phyloP scores from a whole-genome alignment of 441 rosid species.

The Bruguiera hainesii region DNA sequence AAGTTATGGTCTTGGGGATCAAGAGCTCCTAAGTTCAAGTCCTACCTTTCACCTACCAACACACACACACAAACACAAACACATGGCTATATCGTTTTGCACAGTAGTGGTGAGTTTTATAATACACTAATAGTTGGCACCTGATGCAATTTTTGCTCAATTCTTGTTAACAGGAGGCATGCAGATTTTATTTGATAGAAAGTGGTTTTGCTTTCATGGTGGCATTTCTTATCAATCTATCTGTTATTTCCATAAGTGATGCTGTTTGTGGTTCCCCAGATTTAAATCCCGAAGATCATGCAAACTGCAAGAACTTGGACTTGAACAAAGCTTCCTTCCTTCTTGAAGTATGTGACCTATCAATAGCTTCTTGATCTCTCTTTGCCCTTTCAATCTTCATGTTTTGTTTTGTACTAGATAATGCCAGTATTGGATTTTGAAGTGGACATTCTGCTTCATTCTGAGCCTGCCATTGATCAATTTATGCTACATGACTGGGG shows the following conservation, averaged over 20 bases:
- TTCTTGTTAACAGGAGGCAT: conserved; percentile 68
- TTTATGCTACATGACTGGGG: background rate
- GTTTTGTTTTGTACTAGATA: conserved; percentile 14
- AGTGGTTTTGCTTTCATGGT: conserved; percentile 81
- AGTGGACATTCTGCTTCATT: background rate
- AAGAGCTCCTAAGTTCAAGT: too few species aligned
- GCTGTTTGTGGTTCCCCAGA: conserved; percentile 73
- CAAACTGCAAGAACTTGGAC: conserved; percentile 73
- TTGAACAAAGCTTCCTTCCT: conserved; percentile 89
- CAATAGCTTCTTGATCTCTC: background rate
- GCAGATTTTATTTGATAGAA: conserved; percentile 85
- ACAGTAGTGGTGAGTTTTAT: conserved; percentile 9
- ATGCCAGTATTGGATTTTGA: conserved; percentile 1
- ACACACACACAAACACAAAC: background rate
- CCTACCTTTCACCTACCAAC: too few species aligned
- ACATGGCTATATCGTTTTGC: background rate
- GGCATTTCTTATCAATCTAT: conserved; percentile 87
- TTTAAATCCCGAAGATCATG: conserved; percentile 54
- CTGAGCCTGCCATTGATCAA: background rate
- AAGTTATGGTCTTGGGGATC: too few species aligned
- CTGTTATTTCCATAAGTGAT: conserved; percentile 80
- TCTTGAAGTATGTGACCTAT: conserved; percentile 48
- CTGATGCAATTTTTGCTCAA: background rate
- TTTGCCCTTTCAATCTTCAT: background rate
- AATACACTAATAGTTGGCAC: conserved; percentile 4